These are phyloP conservation scores for Kwoniella heveanensis DNA, from an alignment of 768 basidiomycete species.

Conservation along the genomic window DNA sequence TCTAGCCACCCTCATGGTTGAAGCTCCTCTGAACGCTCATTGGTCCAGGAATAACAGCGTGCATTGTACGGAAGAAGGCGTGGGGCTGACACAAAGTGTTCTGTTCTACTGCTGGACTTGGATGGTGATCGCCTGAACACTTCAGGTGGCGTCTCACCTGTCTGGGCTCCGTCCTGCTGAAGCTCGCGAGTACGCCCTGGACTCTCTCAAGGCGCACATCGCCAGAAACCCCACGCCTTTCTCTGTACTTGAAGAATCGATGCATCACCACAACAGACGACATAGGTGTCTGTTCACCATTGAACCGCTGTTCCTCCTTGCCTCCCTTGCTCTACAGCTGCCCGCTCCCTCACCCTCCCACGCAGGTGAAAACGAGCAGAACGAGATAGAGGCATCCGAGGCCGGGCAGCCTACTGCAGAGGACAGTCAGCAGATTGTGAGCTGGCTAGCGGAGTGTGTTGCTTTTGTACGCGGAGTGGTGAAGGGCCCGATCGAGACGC, in stretches of 20 bases:
- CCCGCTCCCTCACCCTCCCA: neutral
- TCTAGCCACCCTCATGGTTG: too few species aligned
- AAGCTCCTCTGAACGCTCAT: too few species aligned
- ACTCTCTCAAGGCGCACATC: neutral
- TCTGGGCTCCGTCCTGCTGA: neutral
- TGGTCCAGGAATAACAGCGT: too few species aligned
- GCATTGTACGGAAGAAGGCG: too few species aligned
- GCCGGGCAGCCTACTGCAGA: too few species aligned
- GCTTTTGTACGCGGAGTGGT: neutral
- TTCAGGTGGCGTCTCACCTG: neutral
- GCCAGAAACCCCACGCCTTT: neutral
- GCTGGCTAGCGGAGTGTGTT: neutral
- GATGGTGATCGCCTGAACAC: too few species aligned
- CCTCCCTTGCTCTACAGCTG: neutral
- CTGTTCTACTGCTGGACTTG: too few species aligned
- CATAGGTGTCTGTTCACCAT: slow-evolving; percentile 9
- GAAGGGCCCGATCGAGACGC: slow-evolving; percentile 7
- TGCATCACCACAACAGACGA: neutral
- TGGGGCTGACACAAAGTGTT: too few species aligned
- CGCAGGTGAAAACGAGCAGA: too few species aligned
- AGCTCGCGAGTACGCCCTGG: neutral
- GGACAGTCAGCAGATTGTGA: neutral
- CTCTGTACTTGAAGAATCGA: neutral
- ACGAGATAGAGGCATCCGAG: neutral
- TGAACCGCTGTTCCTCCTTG: slow-evolving; percentile 2